A percentile compares a stretch with the other conserved stretches of the same genome.
These are phyloP conservation scores for Ceriops decandra DNA, from an alignment of 345 rosid genomes.

Conservation along the genomic window DNA sequence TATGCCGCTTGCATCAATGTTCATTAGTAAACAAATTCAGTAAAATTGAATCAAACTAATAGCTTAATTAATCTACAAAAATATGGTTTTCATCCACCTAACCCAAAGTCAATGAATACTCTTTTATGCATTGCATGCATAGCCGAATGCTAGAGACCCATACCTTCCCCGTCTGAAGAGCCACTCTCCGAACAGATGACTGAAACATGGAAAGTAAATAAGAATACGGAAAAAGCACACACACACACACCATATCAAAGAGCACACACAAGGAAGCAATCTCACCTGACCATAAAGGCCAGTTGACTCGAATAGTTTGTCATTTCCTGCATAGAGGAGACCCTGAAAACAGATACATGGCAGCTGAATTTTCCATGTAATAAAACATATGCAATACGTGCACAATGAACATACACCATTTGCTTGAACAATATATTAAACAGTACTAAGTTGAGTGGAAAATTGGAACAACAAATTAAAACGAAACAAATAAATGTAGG, in stretches of 20 bases:
- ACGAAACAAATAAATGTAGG: no score
- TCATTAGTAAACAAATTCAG: background rate
- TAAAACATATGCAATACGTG: background rate
- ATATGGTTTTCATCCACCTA: background rate
- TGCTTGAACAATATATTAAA: background rate
- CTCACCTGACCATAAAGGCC: constrained; percentile 58
- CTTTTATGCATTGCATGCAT: no score
- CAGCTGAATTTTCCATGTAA: background rate
- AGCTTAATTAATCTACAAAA: background rate
- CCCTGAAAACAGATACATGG: constrained; percentile 48
- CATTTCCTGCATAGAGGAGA: constrained; percentile 70
- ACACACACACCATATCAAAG: background rate
- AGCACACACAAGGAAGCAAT: background rate
- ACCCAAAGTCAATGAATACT: background rate
- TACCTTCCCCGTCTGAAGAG: constrained; percentile 79
- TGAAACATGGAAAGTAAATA: constrained; percentile 26
- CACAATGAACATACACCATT: background rate
- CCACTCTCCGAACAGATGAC: constrained; percentile 85
- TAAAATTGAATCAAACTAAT: no score
- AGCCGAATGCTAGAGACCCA: constrained; percentile 2
- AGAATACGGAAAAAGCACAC: background rate
- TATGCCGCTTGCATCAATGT: background rate
- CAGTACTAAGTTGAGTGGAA: no score
- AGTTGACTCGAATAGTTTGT: constrained; percentile 77
- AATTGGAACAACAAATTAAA: no score